Base-by-base conservation (phyloP, 2,329 filamentous ascomycete species). In the Arthroderma sp. region DNA sequence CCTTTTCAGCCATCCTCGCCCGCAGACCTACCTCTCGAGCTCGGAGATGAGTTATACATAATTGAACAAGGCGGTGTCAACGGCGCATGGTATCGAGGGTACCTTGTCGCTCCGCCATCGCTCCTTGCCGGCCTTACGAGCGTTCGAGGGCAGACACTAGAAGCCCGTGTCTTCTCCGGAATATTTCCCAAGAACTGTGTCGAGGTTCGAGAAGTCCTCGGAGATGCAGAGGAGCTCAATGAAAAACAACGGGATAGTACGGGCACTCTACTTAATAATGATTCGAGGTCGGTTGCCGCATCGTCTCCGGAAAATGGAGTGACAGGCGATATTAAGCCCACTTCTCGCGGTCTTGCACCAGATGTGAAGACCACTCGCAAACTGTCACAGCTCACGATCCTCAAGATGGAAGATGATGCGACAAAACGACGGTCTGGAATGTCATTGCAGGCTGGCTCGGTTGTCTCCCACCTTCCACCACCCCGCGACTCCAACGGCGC, bases 21-120 rank as follows among this genome's bases (percentile, higher is more conserved):
- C 56, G 88, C 90, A 70, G 93, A 98, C 73, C 84, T 98, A 19
- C 93, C 94, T 8, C 85, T 98, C 70, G 91, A 98, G 73, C 88
- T 98, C 62, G 93, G 93, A 71, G 93, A 98, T 80, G 93, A 98
- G 74, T 79, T 98, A 63, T 98, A 98, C 75, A 94, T 98, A 64
- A 96, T 98, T 69, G 91, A 97, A 74, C 89, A 97, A 74, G 94
- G 91, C 39, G 86, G 89, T 21, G 73, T 70, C 38, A 83, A 95
- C 73, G 88, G 87, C 66, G 82, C 88, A 70, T 98, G 93, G 94
- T 87, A 91, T 73, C 86, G 93, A 56, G 93, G 93, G 59, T 98
- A 98, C 73, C 80, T 98, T 60, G 87, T 98, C 64, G 90, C 93
- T 62, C 91, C 93, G 55, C 93, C 93, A 19, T 95, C 90, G 65